phyloP scores from a whole-genome alignment of 2,329 filamentous ascomycete species.

The Trichoderma endophyticum region DNA sequence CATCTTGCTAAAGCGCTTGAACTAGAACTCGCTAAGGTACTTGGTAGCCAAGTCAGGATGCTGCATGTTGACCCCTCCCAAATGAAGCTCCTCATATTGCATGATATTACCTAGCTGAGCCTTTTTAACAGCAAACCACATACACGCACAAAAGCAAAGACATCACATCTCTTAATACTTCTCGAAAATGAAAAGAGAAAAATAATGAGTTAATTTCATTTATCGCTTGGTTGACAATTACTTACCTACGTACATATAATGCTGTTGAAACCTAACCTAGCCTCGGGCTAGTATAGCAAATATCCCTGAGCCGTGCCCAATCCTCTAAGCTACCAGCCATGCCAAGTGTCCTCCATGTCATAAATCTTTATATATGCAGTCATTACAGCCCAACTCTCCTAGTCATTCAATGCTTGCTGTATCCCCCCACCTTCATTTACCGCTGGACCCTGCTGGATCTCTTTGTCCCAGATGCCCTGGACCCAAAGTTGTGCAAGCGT shows the following conservation, averaged over 20 bases:
- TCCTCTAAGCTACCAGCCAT: not conserved
- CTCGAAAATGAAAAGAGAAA: not conserved
- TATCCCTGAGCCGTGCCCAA: not conserved
- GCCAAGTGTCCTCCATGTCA: not conserved
- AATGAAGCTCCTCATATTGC: not conserved
- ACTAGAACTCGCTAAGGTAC: not conserved
- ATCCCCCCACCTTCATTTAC: conserved; percentile 23
- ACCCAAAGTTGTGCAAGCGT: conserved; percentile 86
- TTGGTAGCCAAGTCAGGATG: not conserved
- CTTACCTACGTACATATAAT: not conserved
- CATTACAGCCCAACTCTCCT: not conserved
- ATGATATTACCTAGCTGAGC: not conserved
- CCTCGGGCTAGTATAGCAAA: not conserved
- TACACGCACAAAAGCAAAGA: not conserved
- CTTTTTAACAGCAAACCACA: not conserved
- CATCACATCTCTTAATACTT: not conserved
- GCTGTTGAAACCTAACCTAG: not conserved
- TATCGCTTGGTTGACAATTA: not conserved
- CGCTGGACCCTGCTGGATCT: conserved; percentile 34
- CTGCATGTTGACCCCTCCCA: not conserved
- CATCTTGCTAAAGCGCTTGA: not conserved
- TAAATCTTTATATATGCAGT: conserved; percentile 9
- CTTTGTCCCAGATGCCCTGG: conserved; percentile 37
- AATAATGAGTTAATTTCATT: not conserved
- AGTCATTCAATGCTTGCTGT: not conserved